These are phyloP conservation scores for Selaginella moellendorffii DNA, from an alignment of 75 land plant genomes.

Conservation along the genomic window DNA sequence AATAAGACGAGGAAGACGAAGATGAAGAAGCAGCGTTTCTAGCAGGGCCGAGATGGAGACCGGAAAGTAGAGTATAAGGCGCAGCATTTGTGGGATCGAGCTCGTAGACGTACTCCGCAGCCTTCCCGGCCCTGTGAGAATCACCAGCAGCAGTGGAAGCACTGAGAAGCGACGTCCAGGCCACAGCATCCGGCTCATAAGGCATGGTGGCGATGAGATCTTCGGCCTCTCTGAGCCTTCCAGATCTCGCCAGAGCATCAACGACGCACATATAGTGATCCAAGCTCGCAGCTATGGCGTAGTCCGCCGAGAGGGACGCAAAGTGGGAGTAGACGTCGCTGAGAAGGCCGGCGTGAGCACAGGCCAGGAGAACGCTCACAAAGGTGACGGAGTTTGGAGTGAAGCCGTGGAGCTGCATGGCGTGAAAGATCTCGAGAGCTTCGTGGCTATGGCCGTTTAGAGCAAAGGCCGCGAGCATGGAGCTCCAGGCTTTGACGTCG, in stretches of 20 bases:
- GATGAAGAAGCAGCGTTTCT: background rate
- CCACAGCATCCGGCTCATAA: background rate
- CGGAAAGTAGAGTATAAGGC: background rate
- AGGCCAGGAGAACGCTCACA: constrained; percentile 26
- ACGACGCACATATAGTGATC: constrained; percentile 1
- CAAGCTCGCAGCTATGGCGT: background rate
- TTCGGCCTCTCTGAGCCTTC: background rate
- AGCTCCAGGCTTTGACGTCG: constrained; percentile 41
- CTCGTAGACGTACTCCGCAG: background rate
- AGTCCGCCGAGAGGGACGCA: background rate
- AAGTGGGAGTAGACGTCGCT: background rate
- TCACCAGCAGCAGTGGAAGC: background rate
- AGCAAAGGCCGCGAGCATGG: constrained; percentile 16
- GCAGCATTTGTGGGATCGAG: background rate
- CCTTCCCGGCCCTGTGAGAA: background rate
- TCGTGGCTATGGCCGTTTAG: background rate
- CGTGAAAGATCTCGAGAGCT: constrained; percentile 9
- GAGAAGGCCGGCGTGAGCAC: constrained; percentile 10
- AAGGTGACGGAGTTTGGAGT: constrained; percentile 37
- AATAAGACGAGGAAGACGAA: too few species aligned
- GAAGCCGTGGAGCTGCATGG: constrained; percentile 21
- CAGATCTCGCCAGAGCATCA: constrained; percentile 4
- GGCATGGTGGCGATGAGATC: constrained; percentile 1
- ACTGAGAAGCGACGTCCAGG: background rate
- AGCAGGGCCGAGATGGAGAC: background rate